phyloP scores from a whole-genome alignment of 768 basidiomycete species.

The Trametes cinnabarina region DNA sequence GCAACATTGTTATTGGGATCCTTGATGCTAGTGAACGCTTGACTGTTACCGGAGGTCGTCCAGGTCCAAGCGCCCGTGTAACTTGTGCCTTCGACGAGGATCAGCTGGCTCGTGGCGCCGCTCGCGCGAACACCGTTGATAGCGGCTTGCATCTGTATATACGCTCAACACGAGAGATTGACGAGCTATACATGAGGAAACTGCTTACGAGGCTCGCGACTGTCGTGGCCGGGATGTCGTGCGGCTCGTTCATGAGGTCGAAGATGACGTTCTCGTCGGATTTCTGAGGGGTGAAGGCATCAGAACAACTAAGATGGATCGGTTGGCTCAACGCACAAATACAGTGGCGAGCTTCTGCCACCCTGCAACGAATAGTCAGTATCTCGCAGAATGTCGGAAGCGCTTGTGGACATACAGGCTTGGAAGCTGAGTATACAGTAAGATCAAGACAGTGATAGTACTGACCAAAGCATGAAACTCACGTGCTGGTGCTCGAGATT shows the following conservation, averaged over 20 bases:
- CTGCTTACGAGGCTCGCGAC: slow-evolving; percentile 49
- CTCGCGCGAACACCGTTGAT: slow-evolving; percentile 61
- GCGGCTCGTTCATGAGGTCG: slow-evolving; percentile 67
- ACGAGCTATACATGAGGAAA: slow-evolving; percentile 9
- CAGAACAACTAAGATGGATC: not conserved
- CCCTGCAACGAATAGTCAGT: slow-evolving; percentile 33
- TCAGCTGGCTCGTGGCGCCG: slow-evolving; percentile 51
- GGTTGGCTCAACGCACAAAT: slow-evolving; percentile 42
- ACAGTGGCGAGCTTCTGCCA: slow-evolving; percentile 55
- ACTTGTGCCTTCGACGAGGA: slow-evolving; percentile 40
- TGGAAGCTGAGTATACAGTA: slow-evolving; percentile 39
- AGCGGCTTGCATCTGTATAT: slow-evolving; percentile 53
- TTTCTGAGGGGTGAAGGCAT: slow-evolving; percentile 14
- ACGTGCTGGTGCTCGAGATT: slow-evolving; percentile 50
- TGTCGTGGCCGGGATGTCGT: slow-evolving; percentile 51
- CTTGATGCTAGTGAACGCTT: slow-evolving; percentile 47
- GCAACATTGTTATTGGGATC: slow-evolving; percentile 64
- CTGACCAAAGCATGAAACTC: slow-evolving; percentile 24
- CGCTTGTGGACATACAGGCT: slow-evolving; percentile 37
- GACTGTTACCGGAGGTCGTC: slow-evolving; percentile 55
- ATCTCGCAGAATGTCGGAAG: not conserved
- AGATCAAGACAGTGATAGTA: not conserved
- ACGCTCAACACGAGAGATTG: not conserved
- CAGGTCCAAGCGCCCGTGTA: slow-evolving; percentile 65
- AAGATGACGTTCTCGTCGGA: slow-evolving; percentile 54